Evolutionary conservation across 495 filamentous ascomycete species (phyloP), one percentile per base, ranked within the genome.

Genomic region (Xylaria curta): DNA sequence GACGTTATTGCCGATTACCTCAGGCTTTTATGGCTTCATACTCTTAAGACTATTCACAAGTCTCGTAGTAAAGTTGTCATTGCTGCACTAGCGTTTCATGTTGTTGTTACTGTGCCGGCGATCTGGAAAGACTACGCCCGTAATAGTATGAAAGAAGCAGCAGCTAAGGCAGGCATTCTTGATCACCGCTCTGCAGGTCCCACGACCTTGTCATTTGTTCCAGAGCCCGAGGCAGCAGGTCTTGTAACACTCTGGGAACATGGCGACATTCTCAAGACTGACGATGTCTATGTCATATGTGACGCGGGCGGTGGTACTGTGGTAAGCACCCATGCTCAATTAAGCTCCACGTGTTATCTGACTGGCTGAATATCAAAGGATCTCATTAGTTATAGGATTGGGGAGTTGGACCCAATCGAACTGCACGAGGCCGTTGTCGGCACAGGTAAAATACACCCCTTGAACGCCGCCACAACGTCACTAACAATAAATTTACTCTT

Each of bases 291-390:
- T n/a, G 72, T 78, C 12, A 65, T 77, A 19, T 68, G 58, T 21
- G 75, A 77, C 28, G 73, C 71, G 49, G 77, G 73, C 15, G 77
- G 75, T 33, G 77, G 75, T 10, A 77, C 77, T 8, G 77, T 63
- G 3, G 70, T 72, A 21, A 58, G 21, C 56, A n/a, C 56, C 38
- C 17, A 6, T 8, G 17, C 9, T 33, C 7, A 31, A 33, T 60
- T 3, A n/a, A 1, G 13, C 38, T n/a, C 2, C 21, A 12, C 17
- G 1, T 17, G 13, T 38, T 12, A 17, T 36, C n/a, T 4, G 4
- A 36, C 31, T 60, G 9, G 38, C 28, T 19, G n/a, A 1, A 19
- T 4, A 13, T 46, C 12, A 46, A 46, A n/a, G 56, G 56, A 60
- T 38, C 31, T 60, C n/a, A 60, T 60, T 19, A 60, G 56, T 60